Percentiles rank a stretch among this genome's conserved stretches.
These are phyloP conservation scores for Fusarium sp. DNA, from an alignment of 2,329 filamentous ascomycete species.

Conservation along the genomic window DNA sequence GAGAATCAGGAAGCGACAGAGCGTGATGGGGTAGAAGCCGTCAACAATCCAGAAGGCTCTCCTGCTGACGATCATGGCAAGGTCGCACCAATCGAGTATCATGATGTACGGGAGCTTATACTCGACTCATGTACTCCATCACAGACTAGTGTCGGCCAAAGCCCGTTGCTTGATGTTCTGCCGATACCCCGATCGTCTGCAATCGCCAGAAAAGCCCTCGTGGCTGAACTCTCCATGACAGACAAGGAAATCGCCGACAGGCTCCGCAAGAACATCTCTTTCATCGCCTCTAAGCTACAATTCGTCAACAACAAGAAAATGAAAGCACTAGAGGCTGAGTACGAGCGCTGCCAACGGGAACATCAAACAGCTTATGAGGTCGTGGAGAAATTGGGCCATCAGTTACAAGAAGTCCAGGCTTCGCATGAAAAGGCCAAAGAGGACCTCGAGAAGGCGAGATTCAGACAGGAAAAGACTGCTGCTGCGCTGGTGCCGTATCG, in stretches of 20 bases:
- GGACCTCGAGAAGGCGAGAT: not conserved
- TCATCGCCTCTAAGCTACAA: not conserved
- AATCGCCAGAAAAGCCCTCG: not conserved
- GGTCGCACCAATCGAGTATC: not conserved
- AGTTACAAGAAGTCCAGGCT: not conserved
- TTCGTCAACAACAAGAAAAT: not conserved
- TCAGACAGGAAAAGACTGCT: not conserved
- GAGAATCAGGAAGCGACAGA: not conserved
- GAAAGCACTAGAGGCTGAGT: not conserved
- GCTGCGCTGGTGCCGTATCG: not conserved
- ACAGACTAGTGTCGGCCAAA: not conserved
- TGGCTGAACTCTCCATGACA: not conserved
- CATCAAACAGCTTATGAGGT: not conserved
- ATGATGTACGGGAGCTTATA: not conserved
- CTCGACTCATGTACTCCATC: not conserved
- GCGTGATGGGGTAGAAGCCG: not conserved
- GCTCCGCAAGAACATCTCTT: not conserved
- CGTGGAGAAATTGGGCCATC: not conserved
- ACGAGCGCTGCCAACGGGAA: not conserved
- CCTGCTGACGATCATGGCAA: not conserved
- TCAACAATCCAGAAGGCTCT: not conserved
- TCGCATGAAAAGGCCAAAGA: not conserved
- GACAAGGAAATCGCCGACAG: not conserved
- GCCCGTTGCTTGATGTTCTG: not conserved
- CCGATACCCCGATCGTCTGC: not conserved